Percentiles rank a stretch among this genome's conserved stretches.
Evolutionary conservation across 2,329 filamentous ascomycete species (phyloP).

Genomic region (Niveomyces coronatus): DNA sequence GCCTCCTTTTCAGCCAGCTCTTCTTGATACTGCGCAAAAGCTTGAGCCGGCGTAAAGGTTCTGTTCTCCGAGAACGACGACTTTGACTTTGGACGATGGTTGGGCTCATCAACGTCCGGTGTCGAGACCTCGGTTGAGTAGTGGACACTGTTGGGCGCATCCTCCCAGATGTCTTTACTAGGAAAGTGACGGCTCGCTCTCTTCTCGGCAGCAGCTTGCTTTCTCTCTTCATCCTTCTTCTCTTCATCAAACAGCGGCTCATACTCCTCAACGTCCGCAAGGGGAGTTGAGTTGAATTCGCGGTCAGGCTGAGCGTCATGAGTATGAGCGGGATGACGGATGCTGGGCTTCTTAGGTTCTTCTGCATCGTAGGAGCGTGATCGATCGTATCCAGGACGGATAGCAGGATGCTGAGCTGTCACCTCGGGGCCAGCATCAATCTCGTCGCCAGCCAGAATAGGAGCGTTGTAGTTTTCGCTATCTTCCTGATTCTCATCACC

Average conservation of each 20-base stretch:
- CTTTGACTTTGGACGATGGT: conserved; percentile 22
- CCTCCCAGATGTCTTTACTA: conserved; percentile 95
- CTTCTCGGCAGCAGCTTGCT: conserved; percentile 31
- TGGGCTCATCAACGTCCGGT: conserved; percentile 43
- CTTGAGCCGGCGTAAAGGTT: conserved; percentile 48
- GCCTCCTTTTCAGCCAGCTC: conserved; percentile 24
- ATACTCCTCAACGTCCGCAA: conserved; percentile 88
- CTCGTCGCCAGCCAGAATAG: conserved; percentile 85
- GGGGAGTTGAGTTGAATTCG: conserved; percentile 53
- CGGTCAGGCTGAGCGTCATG: conserved; percentile 42
- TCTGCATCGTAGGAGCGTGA: conserved; percentile 35
- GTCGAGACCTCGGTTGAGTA: conserved; percentile 74
- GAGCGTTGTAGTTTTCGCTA: conserved; percentile 56
- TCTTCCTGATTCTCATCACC: conserved; percentile 36
- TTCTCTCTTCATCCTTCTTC: conserved; percentile 38
- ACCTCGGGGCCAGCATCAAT: conserved; percentile 61
- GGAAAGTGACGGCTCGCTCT: conserved; percentile 66
- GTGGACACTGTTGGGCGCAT: conserved; percentile 77
- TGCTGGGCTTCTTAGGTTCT: conserved; percentile 50
- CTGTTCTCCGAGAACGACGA: conserved; percentile 20
- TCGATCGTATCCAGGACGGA: conserved; percentile 46
- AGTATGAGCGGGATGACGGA: conserved; percentile 53
- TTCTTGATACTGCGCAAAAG: conserved; percentile 57
- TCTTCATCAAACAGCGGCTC: conserved; percentile 89
- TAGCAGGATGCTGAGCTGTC: conserved; percentile 65